A percentile compares a stretch with the other conserved stretches of the same genome.
Evolutionary conservation across 2,329 filamentous ascomycete species (phyloP).

Genomic region (Endocalyx cinctus): DNA sequence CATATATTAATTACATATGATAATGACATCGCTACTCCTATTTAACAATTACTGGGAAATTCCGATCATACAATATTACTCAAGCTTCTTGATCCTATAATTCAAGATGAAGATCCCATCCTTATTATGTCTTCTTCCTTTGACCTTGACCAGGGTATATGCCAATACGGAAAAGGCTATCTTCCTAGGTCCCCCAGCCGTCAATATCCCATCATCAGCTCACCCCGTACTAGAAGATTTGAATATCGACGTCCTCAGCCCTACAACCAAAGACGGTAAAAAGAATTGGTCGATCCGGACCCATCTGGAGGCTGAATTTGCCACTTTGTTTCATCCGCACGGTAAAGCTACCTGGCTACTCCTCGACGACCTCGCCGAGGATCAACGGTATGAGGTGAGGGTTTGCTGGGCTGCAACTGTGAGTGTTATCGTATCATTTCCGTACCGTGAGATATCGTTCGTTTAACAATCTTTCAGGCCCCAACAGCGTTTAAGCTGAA

Average conservation of each 20-base stretch:
- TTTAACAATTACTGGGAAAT: too few species aligned
- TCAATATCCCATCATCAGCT: conserved; percentile 50
- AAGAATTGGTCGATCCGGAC: conserved; percentile 59
- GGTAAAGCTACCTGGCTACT: conserved; percentile 75
- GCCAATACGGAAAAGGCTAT: conserved; percentile 92
- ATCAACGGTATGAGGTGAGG: conserved; percentile 82
- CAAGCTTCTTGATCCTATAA: too few species aligned
- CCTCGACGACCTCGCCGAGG: conserved; percentile 63
- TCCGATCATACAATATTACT: too few species aligned
- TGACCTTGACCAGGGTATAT: too few species aligned
- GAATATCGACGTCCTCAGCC: conserved; percentile 61
- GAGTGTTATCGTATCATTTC: conserved; percentile 44
- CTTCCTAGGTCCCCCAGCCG: conserved; percentile 66
- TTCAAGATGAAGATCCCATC: too few species aligned
- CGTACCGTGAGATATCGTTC: too few species aligned
- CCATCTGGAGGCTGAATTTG: conserved; percentile 63
- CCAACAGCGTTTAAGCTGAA: conserved; percentile 74
- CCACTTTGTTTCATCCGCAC: conserved; percentile 35
- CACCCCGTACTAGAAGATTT: conserved; percentile 56
- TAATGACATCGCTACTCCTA: too few species aligned
- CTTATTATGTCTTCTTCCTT: too few species aligned
- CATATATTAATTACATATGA: too few species aligned
- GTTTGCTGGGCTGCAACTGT: conserved; percentile 93
- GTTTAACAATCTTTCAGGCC: too few species aligned
- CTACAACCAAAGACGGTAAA: too few species aligned